Evolutionary conservation across 1,284 basidiomycete species (phyloP), one percentile per base, ranked within the genome.

Genomic region (Fomitiporia mediterranea): DNA sequence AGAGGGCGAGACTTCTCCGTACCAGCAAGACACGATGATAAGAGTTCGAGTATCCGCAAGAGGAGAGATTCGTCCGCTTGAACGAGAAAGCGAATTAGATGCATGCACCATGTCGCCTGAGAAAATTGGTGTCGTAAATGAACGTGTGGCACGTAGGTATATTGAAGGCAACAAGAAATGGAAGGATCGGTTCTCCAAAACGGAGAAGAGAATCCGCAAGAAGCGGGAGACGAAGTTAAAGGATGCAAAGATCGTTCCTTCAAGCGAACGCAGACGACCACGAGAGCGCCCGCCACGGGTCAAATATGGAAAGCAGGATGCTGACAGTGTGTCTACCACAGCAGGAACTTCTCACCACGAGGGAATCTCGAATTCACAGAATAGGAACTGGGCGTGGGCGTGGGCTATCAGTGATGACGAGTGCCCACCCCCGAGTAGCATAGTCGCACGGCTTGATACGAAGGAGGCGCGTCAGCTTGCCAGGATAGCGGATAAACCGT

Each of bases 371-470:
- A n/a, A n/a, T 47, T 68, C 69, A 4, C 71, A 75, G 5, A 73
- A 75, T 32, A 79, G 75, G 21, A 76, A 74, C 61, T 86, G 81
- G 83, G 76, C 73, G 46, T 89, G 85, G 82, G 82, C 84, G n/a
- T 92, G 85, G 89, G 84, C 82, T 17, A 67, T 90, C 55, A 83
- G 87, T 61, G 76, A 71, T n/a, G 76, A 83, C 51, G 90, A 93
- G 68, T 74, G 74, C 27, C 90, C 90, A 6, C 90, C 90, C 5
- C 84, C 91, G 3, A 89, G 86, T 63, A 90, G 88, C 60, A 89
- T 93, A 62, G 86, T 87, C 30, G 83, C 87, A 30, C 73, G 90
- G 56, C 71, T 88, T 51, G 90, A 92, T 64, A 91, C 88, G 2
- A 74, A 75, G 38, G 89, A 91, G 69, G 89, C 89, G 17, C 73